Conservation (phyloP, 2,329 filamentous ascomycete genomes). For the Lasiodiplodia gonubiensis region DNA sequence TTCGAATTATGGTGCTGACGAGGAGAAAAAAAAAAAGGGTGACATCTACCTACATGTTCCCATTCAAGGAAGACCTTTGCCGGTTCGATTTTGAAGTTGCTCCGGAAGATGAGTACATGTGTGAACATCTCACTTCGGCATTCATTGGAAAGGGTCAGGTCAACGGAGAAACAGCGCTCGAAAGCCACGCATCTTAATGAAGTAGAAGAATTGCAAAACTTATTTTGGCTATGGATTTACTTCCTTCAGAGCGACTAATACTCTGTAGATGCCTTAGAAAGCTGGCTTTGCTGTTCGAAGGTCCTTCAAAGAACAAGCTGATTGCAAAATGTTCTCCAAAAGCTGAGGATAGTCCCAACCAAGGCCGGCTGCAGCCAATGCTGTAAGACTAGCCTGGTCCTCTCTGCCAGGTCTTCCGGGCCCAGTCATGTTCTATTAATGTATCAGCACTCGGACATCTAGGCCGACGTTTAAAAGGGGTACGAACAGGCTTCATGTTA, state of each 20-base stretch:
- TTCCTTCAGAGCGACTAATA: too few species aligned
- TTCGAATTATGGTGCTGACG: not conserved
- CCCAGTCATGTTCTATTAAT: slow-evolving; percentile 54
- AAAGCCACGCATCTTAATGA: not conserved
- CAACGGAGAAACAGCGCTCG: not conserved
- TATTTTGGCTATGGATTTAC: not conserved
- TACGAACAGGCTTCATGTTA: slow-evolving; percentile 58
- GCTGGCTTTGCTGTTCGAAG: slow-evolving; percentile 9
- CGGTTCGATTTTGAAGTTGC: slow-evolving; percentile 63
- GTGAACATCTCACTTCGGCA: not conserved
- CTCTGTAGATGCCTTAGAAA: not conserved
- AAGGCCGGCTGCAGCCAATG: slow-evolving; percentile 49
- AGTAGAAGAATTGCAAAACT: not conserved
- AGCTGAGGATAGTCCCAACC: slow-evolving; percentile 53
- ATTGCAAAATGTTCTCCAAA: slow-evolving; percentile 44
- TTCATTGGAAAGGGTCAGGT: not conserved
- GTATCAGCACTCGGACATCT: not conserved
- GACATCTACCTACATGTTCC: slow-evolving; percentile 58
- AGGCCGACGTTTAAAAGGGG: not conserved
- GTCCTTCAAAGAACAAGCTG: slow-evolving; percentile 7
- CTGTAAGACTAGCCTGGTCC: slow-evolving; percentile 56
- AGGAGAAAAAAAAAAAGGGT: slow-evolving; percentile 56
- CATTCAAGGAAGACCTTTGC: slow-evolving; percentile 59
- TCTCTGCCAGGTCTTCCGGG: slow-evolving; percentile 55
- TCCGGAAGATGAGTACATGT: slow-evolving; percentile 42